These are phyloP conservation scores for Leavenworthia alabamica DNA, from an alignment of 345 rosid species.

Conservation along the genomic window DNA sequence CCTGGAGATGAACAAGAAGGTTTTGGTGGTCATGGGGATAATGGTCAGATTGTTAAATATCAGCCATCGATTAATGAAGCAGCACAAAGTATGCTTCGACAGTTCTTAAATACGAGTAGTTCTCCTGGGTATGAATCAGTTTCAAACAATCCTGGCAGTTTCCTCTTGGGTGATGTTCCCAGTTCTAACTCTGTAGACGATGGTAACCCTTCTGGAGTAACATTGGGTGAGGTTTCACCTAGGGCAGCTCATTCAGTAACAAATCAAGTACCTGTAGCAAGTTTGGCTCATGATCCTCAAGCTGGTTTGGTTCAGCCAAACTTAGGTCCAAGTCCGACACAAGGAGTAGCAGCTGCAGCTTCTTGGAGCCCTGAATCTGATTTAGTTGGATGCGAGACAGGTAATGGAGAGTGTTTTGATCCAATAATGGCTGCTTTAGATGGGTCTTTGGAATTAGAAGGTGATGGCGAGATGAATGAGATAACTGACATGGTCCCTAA, in stretches of 20 bases:
- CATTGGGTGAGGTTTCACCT: slow-evolving; percentile 42
- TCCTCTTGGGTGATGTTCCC: slow-evolving; percentile 39
- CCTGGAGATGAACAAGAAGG: slow-evolving; percentile 48
- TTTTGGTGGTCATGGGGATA: slow-evolving; percentile 26
- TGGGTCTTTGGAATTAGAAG: slow-evolving; percentile 26
- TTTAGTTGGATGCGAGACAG: slow-evolving; percentile 37
- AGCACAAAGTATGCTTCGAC: slow-evolving; percentile 57
- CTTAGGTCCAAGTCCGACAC: slow-evolving; percentile 29
- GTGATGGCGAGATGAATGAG: slow-evolving; percentile 37
- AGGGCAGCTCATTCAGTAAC: slow-evolving; percentile 33
- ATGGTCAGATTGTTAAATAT: slow-evolving; percentile 58
- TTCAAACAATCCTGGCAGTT: slow-evolving; percentile 35
- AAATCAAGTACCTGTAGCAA: neutral
- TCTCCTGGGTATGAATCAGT: slow-evolving; percentile 47
- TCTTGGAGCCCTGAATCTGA: slow-evolving; percentile 38
- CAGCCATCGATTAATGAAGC: slow-evolving; percentile 65
- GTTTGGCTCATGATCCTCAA: slow-evolving; percentile 11
- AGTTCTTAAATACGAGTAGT: slow-evolving; percentile 47
- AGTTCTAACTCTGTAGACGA: slow-evolving; percentile 31
- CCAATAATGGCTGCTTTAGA: slow-evolving; percentile 34
- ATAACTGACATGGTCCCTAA: slow-evolving; percentile 41
- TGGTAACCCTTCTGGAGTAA: slow-evolving; percentile 40
- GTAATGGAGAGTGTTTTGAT: slow-evolving; percentile 40
- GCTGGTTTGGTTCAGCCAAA: slow-evolving; percentile 25
- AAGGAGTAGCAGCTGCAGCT: slow-evolving; percentile 33